Evolutionary conservation across 129 eudicot species (phyloP).

Genomic region (Centrapalus pauciflorus): DNA sequence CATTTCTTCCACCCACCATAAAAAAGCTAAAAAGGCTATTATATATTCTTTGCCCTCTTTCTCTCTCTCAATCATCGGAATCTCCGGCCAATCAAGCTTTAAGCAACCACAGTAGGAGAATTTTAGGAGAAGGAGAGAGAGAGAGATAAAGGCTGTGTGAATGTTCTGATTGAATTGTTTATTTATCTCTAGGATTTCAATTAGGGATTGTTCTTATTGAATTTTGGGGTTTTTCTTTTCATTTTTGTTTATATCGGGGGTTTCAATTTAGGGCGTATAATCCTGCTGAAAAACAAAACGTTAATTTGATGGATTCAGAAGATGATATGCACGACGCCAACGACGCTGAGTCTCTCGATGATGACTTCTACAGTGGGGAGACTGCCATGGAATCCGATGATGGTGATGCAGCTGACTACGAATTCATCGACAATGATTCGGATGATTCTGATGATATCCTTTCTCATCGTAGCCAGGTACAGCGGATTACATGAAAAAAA

Average conservation of each 20-base stretch:
- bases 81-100: conserved; percentile 24
- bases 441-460: conserved; percentile 59
- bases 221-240: conserved; percentile 22
- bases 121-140: neutral
- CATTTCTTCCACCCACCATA: conserved; percentile 18
- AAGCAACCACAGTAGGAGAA: conserved; percentile 17
- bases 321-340: conserved; percentile 91
- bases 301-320: conserved; percentile 56
- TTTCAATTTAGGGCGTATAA: neutral
- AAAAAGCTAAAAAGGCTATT: conserved; percentile 8
- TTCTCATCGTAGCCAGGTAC: conserved; percentile 62
- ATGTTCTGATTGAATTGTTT: conserved; percentile 1
- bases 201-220: conserved; percentile 15
- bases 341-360: conserved; percentile 64
- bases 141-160: neutral
- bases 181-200: neutral
- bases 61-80: conserved; percentile 33
- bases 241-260: neutral
- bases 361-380: conserved; percentile 71
- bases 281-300: neutral
- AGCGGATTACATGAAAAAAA: neutral
- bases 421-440: conserved; percentile 65
- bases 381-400: conserved; percentile 56
- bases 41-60: conserved; percentile 20
- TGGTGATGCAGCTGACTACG: conserved; percentile 44